Conservation (phyloP, 352 stramenopile species). For the Stramenopiles sp. region DNA sequence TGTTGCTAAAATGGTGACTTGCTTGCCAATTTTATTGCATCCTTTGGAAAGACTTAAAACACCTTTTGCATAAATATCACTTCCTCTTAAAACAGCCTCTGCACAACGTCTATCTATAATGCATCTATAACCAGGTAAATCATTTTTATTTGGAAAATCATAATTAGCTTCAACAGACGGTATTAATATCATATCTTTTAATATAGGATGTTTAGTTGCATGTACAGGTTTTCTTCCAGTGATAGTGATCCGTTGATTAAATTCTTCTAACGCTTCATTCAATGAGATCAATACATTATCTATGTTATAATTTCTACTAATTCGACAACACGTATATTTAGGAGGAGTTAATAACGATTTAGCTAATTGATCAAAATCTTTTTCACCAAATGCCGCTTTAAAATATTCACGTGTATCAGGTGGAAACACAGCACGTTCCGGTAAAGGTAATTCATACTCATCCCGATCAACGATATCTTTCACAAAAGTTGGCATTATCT, state of each 20-base stretch:
- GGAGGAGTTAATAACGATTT: not conserved
- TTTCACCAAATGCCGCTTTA: not conserved
- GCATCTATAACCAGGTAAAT: conserved; percentile 26
- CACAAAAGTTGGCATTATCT: not conserved
- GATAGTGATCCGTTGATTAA: conserved; percentile 33
- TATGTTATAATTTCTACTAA: conserved; percentile 42
- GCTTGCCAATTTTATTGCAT: conserved; percentile 43
- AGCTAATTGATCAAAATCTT: not conserved
- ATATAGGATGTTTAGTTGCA: conserved; percentile 43
- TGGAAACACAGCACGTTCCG: not conserved
- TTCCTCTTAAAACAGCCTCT: conserved; percentile 71
- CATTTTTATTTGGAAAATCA: conserved; percentile 7
- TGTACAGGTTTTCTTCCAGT: conserved; percentile 25
- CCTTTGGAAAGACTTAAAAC: conserved; percentile 58
- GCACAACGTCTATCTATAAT: conserved; percentile 70
- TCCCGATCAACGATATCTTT: not conserved
- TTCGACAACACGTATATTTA: conserved; percentile 41
- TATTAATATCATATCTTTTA: conserved; percentile 15
- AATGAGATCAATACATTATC: conserved; percentile 34
- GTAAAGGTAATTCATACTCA: not conserved
- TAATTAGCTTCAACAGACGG: not conserved
- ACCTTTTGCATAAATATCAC: conserved; percentile 70
- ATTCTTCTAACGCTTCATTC: conserved; percentile 26
- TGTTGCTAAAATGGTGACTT: conserved; percentile 58
- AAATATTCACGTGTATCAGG: not conserved